Conservation (phyloP, 805 yeast genomes). For the Zygoascus flipseniorum region DNA sequence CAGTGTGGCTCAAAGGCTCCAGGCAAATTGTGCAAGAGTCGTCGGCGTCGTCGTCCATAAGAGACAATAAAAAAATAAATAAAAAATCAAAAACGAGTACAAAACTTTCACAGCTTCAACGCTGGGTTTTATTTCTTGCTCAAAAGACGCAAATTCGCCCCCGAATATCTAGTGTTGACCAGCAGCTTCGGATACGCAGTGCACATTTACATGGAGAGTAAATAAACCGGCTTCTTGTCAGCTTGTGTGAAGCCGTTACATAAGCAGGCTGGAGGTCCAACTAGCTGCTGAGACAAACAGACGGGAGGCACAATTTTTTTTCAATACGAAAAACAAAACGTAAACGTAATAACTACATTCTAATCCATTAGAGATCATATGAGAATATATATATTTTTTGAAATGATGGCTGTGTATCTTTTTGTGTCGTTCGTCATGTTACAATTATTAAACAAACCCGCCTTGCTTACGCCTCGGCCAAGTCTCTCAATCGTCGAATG, state of each 20-base stretch:
- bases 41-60: background rate
- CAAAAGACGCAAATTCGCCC: no score
- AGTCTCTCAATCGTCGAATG: constrained; percentile 99
- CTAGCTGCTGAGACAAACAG: no score
- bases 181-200: no score
- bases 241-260: no score
- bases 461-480: constrained; percentile 88
- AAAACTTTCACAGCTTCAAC: no score
- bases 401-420: background rate
- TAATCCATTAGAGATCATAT: background rate
- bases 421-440: background rate
- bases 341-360: background rate
- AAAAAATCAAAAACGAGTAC: background rate
- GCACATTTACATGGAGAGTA: no score
- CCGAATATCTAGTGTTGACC: no score
- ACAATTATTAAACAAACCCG: background rate
- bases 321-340: no score
- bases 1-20: constrained; percentile 29
- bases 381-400: background rate
- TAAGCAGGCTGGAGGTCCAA: no score
- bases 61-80: background rate
- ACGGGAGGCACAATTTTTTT: no score
- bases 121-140: no score
- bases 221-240: no score
- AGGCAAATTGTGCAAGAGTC: constrained; percentile 52